Conservation (phyloP, 2,329 filamentous ascomycete species). For the Aureobasidium subglaciale region DNA sequence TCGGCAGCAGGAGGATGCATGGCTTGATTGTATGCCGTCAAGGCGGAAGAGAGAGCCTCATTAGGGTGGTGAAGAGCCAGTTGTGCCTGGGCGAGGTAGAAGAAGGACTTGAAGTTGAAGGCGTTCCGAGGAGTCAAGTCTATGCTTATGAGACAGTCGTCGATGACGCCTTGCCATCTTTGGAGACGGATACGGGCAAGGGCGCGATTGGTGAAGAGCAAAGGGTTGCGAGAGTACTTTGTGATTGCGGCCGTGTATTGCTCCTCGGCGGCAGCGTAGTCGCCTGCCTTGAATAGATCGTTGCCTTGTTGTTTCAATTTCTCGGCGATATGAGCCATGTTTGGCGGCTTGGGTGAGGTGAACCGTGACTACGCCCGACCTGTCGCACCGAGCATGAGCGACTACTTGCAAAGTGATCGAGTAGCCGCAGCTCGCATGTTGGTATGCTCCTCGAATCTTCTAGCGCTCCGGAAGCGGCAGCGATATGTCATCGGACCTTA, state of each 20-base stretch:
- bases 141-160: conserved; percentile 71
- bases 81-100: conserved; percentile 75
- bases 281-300: conserved; percentile 55
- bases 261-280: conserved; percentile 59
- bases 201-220: conserved; percentile 84
- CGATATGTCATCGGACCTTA: conserved; percentile 3
- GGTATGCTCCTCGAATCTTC: not conserved
- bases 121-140: conserved; percentile 56
- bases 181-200: conserved; percentile 70
- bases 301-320: conserved; percentile 52
- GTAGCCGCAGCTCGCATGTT: not conserved
- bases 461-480: not conserved
- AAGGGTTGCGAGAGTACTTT: conserved; percentile 66
- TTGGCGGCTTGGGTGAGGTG: not conserved
- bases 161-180: conserved; percentile 65
- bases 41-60: conserved; percentile 63
- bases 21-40: conserved; percentile 58
- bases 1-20: conserved; percentile 52
- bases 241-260: conserved; percentile 74
- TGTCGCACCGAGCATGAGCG: not conserved
- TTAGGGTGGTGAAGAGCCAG: conserved; percentile 65
- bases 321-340: conserved; percentile 34
- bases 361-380: no score
- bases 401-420: not conserved
- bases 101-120: conserved; percentile 61